These are phyloP conservation scores for Filosporella fistucella DNA, from an alignment of 495 filamentous ascomycete genomes.

Conservation along the genomic window DNA sequence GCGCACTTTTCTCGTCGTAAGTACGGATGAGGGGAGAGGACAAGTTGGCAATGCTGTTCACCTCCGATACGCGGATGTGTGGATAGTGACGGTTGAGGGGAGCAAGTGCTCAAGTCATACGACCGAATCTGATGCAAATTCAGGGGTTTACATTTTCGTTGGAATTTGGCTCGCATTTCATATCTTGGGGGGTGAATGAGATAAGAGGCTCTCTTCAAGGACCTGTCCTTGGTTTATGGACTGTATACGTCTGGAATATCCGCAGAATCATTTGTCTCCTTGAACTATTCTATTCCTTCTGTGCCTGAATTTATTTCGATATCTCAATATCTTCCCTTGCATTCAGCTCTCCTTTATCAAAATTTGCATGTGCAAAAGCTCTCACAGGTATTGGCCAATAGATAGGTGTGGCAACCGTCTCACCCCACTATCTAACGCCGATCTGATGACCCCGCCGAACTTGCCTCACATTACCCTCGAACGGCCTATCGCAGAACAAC, in stretches of 20 bases:
- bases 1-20: background rate
- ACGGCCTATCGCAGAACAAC: background rate
- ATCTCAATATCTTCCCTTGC: background rate
- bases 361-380: background rate
- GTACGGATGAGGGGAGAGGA: background rate
- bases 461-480: background rate
- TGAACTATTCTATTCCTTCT: background rate
- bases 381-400: background rate
- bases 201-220: background rate
- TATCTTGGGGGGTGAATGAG: background rate
- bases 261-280: background rate
- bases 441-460: constrained; percentile 8
- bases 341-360: background rate
- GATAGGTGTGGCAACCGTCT: constrained; percentile 7
- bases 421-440: constrained; percentile 9
- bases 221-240: background rate
- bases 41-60: background rate
- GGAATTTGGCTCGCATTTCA: background rate
- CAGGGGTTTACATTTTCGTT: too few species aligned
- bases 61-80: too few species aligned
- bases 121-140: too few species aligned
- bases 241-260: background rate
- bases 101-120: too few species aligned
- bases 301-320: background rate
- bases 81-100: too few species aligned